A percentile compares a stretch with the other conserved stretches of the same genome.
These are phyloP conservation scores for Jaapia argillacea DNA, from an alignment of 768 basidiomycete species.

Conservation along the genomic window DNA sequence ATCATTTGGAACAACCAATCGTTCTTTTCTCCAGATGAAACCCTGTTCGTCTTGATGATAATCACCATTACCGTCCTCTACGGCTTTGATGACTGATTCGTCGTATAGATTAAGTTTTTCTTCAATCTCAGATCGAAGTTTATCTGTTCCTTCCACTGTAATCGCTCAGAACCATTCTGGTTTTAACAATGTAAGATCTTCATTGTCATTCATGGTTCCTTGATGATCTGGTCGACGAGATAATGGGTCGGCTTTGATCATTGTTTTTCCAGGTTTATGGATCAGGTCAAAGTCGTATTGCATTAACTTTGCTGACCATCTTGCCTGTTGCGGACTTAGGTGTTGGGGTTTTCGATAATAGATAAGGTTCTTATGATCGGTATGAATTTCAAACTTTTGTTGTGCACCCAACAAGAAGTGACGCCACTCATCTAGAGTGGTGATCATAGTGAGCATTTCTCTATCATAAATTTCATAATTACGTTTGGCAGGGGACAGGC, in stretches of 20 bases:
- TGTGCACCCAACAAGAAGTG: conserved; percentile 14
- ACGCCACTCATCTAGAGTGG: conserved; percentile 14
- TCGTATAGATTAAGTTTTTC: neutral
- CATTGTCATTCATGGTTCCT: conserved; percentile 1
- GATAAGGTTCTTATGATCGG: conserved; percentile 21
- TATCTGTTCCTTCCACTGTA: neutral
- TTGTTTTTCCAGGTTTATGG: neutral
- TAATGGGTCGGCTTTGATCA: conserved; percentile 1
- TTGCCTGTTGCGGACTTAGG: conserved; percentile 20
- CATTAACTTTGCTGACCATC: conserved; percentile 16
- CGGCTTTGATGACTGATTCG: neutral
- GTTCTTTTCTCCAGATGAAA: too few relatives aligned
- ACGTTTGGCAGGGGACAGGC: conserved; percentile 13
- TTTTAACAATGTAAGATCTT: neutral
- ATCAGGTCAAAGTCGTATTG: conserved; percentile 9
- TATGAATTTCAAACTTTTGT: too few relatives aligned
- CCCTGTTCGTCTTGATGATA: too few relatives aligned
- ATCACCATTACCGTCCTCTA: too few relatives aligned
- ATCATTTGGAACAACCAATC: conserved; percentile 13
- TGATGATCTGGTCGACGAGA: neutral
- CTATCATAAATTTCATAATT: conserved; percentile 20
- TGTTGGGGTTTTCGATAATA: conserved; percentile 14
- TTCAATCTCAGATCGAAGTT: neutral
- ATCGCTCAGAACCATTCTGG: conserved; percentile 3
- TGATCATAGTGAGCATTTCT: conserved; percentile 27